Percentiles rank a stretch among this genome's conserved stretches.
Evolutionary conservation across 306 rosid genomes (phyloP).

Genomic region (Cyclanthera cordifolia): DNA sequence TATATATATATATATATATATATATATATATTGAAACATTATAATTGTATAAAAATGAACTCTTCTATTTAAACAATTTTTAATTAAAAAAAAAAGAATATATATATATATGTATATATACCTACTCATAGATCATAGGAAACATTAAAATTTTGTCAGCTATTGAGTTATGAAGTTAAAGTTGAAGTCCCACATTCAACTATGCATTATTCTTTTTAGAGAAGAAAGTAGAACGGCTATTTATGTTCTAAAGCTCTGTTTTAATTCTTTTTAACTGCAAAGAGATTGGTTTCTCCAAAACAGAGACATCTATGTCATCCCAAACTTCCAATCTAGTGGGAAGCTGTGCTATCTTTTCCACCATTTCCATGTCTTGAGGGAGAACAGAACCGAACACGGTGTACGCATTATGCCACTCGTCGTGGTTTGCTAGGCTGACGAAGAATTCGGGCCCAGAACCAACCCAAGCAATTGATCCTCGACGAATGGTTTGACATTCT

Average conservation of each 20-base stretch:
- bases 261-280: slow-evolving; percentile 28
- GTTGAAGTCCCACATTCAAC: too few relatives aligned
- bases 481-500: slow-evolving; percentile 48
- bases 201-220: too few relatives aligned
- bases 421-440: slow-evolving; percentile 63
- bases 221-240: too few relatives aligned
- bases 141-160: background rate
- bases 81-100: too few relatives aligned
- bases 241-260: slow-evolving; percentile 7
- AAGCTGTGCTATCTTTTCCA: slow-evolving; percentile 50
- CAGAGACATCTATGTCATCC: slow-evolving; percentile 38
- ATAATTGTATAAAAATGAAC: too few relatives aligned
- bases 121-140: too few relatives aligned
- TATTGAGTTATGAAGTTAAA: too few relatives aligned
- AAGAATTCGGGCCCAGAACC: slow-evolving; percentile 76
- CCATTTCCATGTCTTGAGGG: slow-evolving; percentile 45
- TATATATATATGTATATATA: too few relatives aligned
- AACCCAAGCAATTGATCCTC: slow-evolving; percentile 81
- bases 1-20: too few relatives aligned
- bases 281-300: slow-evolving; percentile 43
- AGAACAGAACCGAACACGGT: slow-evolving; percentile 62
- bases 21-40: too few relatives aligned
- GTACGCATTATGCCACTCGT: slow-evolving; percentile 50
- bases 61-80: too few relatives aligned
- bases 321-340: slow-evolving; percentile 44